Evolutionary conservation across 257 asterid genomes (phyloP), one percentile per base, ranked within the genome.

Genomic region (Solanum sitiens): DNA sequence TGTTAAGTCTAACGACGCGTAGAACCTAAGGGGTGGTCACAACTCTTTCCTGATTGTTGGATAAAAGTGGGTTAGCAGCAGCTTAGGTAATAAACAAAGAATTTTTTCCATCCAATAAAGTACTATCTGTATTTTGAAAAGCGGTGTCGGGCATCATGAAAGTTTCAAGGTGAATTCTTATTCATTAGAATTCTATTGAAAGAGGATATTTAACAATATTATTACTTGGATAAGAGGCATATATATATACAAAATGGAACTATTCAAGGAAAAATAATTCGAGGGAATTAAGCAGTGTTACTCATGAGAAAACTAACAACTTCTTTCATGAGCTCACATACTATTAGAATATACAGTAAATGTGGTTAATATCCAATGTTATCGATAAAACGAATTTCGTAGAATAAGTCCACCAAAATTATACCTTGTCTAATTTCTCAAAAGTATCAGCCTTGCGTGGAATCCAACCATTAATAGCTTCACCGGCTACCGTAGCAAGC

Each of bases 361-460:
- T 14, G 42, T 11, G 13, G 65, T 44, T 76, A 70, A 47, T 47
- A 14, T 12, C 23, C 61, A 76, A 76, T n/a, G 61, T 42, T 13
- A 77, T 42, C 8, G 44, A 50, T 80, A 30, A 80, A 50, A 80
- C 5, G 37, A 47, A 16, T 30, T 50, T 9, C 35, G 0, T 50
- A 80, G 44, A 30, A 80, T 65, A 18, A 50, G 70, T 6, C 25
- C 56, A 47, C 85, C 27, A 20, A 59, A 80, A 80, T 30, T 80
- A 80, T 94, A 95, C 99, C 99, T 96, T 96, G 70, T 95, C 98
- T 72, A 95, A 94, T 90, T 94, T 97, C 87, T 97, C 98, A 30
- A 95, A 96, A 87, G 99, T 92, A 61, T 95, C 98, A 1, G 98
- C 98, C 88, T 90, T 94, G 3, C 98, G 89, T 1, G 99, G 99